Evolutionary conservation across 2,329 filamentous ascomycete genomes (phyloP).

Genomic region (Macroventuria anomochaeta): DNA sequence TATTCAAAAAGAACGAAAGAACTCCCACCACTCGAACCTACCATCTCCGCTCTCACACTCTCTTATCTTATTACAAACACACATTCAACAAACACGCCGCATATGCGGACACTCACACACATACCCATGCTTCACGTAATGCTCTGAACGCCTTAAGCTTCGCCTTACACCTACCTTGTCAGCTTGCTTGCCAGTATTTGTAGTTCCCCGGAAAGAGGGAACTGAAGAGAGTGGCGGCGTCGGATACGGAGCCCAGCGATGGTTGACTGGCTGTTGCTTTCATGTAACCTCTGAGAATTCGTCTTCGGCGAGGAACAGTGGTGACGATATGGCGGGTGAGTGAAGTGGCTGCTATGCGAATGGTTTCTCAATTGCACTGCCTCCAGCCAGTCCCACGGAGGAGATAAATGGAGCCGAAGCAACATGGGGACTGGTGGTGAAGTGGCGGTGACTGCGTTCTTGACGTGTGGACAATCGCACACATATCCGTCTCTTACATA

Average conservation of each 20-base stretch:
- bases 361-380: too few species aligned
- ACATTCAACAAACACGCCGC: background rate
- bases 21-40: too few species aligned
- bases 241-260: background rate
- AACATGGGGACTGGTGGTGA: too few species aligned
- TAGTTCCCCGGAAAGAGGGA: too few species aligned
- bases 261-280: background rate
- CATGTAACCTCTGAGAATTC: background rate
- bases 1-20: too few species aligned
- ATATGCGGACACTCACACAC: conserved; percentile 1
- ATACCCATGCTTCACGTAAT: background rate
- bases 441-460: background rate
- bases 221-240: background rate
- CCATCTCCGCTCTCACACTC: too few species aligned
- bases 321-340: background rate
- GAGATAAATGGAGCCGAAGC: background rate
- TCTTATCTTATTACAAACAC: too few species aligned
- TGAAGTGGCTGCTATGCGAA: too few species aligned
- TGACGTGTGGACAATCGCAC: background rate
- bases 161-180: background rate
- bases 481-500: background rate
- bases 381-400: too few species aligned
- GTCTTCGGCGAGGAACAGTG: background rate
- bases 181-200: background rate
- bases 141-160: background rate